Evolutionary conservation across 164 flowering plant species (phyloP), one percentile per base, ranked within the genome.

Genomic region (Chimonanthus praecox): DNA sequence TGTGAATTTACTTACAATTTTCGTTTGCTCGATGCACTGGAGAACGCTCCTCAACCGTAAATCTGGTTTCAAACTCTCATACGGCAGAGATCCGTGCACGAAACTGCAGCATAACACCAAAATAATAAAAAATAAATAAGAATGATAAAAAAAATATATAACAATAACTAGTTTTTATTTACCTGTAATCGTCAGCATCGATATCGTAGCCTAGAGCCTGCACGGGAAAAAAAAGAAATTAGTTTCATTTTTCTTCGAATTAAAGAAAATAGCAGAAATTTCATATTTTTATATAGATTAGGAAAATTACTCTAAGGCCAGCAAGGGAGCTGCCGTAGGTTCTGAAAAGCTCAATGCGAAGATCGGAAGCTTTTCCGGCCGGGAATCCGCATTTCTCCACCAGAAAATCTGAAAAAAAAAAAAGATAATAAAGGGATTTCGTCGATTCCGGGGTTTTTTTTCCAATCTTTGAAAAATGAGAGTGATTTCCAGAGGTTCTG

Each of bases 61-160:
- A 76, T 92, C 86, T 9, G 89, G 91, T 73, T 84, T 86, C 85
- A 94, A 86, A 73, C 69, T 60, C 3, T 92, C 87, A 72, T 94
- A 94, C 6, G 98, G 98, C 77, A 94, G 80, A 76, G 89, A 87
- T 72, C 98, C 98, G 89, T 94, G 98, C 75, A 94, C 97, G 88
- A 83, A 85, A 82, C 97, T 92, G 84, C 18, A 64, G 3, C 2
- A 7, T 47, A 68, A 4, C 11, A 11, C 16, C 15, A 54, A 13
- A 54, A 54, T 4, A n/a, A 54, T 15, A 11, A 54, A 0, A 15
- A 66, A n/a, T 33, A 11, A 10, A 65, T 8, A 60, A 7, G 9
- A 45, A n/a, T 15, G 64, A 54, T 33, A 33, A 51, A 51, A 51
- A 4, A 51, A 10, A 11, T 13, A 54, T 3, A 10, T 54, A 13